Conservation (phyloP, 163 green algal species). For the Coccomyxa subellipsoidea region DNA sequence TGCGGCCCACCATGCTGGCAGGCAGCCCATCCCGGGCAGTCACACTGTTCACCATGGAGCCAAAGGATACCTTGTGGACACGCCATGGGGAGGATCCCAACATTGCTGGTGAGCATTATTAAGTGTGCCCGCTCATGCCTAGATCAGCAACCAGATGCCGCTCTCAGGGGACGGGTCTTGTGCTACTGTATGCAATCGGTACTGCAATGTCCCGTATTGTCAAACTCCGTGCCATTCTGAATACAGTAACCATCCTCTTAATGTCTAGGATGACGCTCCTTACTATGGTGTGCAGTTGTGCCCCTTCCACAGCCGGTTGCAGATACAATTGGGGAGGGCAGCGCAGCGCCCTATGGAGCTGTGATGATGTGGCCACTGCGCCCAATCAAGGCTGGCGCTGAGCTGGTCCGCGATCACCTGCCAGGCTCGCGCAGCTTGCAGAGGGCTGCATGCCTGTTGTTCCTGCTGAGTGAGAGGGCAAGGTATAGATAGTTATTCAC, state of each 20-base stretch:
- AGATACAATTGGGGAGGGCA: neutral
- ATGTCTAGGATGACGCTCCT: too few relatives aligned
- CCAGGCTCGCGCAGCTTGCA: slow-evolving; percentile 2
- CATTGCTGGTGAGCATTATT: neutral
- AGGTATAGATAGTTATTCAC: too few relatives aligned
- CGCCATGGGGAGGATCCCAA: neutral
- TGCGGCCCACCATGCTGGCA: neutral
- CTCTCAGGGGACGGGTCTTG: too few relatives aligned
- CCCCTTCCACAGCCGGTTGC: neutral
- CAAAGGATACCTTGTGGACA: neutral
- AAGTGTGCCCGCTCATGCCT: too few relatives aligned
- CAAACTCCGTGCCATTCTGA: too few relatives aligned
- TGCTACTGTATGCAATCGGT: too few relatives aligned
- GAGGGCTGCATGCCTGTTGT: slow-evolving; percentile 9
- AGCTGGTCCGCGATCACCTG: slow-evolving; percentile 1
- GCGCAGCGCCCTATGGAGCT: neutral
- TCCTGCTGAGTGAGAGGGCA: neutral
- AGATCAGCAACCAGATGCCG: too few relatives aligned
- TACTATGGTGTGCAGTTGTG: neutral
- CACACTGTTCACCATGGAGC: neutral
- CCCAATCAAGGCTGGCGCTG: neutral
- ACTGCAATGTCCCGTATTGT: too few relatives aligned
- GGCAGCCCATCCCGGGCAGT: neutral
- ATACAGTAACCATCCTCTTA: too few relatives aligned
- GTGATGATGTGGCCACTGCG: neutral